A percentile compares a stretch with the other conserved stretches of the same genome.
phyloP scores from a whole-genome alignment of 192 early-diverging fungal genomes.

The Backusella sp. region DNA sequence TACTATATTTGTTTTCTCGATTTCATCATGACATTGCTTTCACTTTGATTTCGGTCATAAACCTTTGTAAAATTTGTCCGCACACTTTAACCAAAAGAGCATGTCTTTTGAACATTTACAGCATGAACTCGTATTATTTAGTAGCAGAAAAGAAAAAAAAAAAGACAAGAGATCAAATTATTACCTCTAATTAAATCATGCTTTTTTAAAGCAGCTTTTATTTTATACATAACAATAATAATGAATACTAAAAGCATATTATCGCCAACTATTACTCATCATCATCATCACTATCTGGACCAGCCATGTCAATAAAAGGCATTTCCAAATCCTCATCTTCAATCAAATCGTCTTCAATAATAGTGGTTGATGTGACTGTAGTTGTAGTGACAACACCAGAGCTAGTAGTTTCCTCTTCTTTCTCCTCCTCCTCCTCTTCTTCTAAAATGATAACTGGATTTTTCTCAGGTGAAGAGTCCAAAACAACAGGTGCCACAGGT shows the following conservation, averaged over 20 bases:
- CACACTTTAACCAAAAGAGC: background rate
- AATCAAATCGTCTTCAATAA: background rate
- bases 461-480: background rate
- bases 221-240: background rate
- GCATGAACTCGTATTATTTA: background rate
- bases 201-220: background rate
- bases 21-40: too few relatives aligned
- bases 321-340: constrained; percentile 30
- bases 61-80: too few relatives aligned
- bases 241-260: background rate
- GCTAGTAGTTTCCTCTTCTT: background rate
- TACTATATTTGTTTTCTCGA: too few relatives aligned
- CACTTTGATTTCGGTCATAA: too few relatives aligned
- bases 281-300: constrained; percentile 37
- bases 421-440: background rate
- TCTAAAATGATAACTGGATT: background rate
- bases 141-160: background rate
- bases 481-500: background rate
- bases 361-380: background rate
- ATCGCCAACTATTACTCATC: constrained; percentile 12
- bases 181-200: background rate
- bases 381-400: background rate
- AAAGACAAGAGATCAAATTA: background rate
- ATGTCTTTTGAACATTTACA: background rate
- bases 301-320: constrained; percentile 33